Percentiles rank a stretch among this genome's conserved stretches.
Evolutionary conservation across 2,329 filamentous ascomycete species (phyloP).

Genomic region (Exserohilum turcica): DNA sequence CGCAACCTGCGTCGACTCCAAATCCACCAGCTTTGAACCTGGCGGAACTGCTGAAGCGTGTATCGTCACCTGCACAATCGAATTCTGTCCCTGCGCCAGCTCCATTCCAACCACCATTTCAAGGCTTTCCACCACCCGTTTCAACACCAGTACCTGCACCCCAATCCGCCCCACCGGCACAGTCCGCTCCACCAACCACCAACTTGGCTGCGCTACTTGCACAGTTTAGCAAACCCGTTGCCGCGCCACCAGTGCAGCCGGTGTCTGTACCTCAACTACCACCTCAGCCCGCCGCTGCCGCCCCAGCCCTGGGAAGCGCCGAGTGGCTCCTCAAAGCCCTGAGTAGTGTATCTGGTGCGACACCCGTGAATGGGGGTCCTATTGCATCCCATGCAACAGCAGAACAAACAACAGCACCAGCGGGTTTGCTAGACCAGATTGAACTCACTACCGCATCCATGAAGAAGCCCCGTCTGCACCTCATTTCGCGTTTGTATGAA

Average conservation of each 20-base stretch:
- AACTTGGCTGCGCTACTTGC: constrained; percentile 42
- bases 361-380: constrained; percentile 35
- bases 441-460: constrained; percentile 70
- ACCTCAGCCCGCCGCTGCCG: constrained; percentile 18
- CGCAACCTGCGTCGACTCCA: constrained; percentile 25
- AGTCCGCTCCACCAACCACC: constrained; percentile 31
- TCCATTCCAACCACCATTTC: constrained; percentile 38
- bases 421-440: constrained; percentile 55
- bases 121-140: constrained; percentile 26
- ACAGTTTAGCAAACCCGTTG: constrained; percentile 36
- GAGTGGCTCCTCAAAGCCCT: constrained; percentile 44
- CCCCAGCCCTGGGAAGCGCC: constrained; percentile 28
- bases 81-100: constrained; percentile 29
- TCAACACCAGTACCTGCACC: constrained; percentile 29
- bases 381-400: constrained; percentile 32
- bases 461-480: constrained; percentile 75
- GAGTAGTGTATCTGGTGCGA: constrained; percentile 31
- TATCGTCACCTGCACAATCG: constrained; percentile 35
- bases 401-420: constrained; percentile 40
- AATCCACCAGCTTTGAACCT: constrained; percentile 32
- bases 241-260: constrained; percentile 22
- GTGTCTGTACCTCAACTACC: constrained; percentile 28
- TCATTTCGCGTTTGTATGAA: constrained; percentile 78
- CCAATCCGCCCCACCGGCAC: constrained; percentile 30
- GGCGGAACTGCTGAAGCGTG: constrained; percentile 37